Percentiles rank a stretch among this genome's conserved stretches.
phyloP scores from a whole-genome alignment of 2,329 filamentous ascomycete species.

The Scolecobasidium constrictum region DNA sequence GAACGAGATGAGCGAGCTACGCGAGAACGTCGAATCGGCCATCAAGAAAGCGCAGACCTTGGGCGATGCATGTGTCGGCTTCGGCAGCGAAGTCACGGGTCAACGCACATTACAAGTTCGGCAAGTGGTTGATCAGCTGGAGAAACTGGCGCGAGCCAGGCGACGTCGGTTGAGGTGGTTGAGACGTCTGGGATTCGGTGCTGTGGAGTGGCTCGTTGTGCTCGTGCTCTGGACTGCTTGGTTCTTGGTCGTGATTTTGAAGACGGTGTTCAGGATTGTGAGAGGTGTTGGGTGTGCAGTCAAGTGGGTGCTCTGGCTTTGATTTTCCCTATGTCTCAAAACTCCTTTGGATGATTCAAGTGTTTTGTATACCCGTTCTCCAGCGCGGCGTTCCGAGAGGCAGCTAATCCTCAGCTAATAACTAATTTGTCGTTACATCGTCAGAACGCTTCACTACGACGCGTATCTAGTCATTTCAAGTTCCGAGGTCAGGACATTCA shows the following conservation, averaged over 20 bases:
- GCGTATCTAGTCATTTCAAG: too few relatives aligned
- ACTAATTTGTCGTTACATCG: too few relatives aligned
- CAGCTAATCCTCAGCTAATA: too few relatives aligned
- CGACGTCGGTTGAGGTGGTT: conserved; percentile 65
- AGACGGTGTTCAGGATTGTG: conserved; percentile 52
- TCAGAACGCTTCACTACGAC: too few relatives aligned
- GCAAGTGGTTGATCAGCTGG: conserved; percentile 65
- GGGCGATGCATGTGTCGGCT: conserved; percentile 69
- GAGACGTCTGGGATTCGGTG: conserved; percentile 64
- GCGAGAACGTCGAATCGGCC: not conserved
- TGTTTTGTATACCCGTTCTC: too few relatives aligned
- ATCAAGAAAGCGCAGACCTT: conserved; percentile 1
- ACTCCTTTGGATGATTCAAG: too few relatives aligned
- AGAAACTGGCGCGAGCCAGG: conserved; percentile 57
- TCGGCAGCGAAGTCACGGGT: conserved; percentile 64
- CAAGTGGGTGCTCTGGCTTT: conserved; percentile 76
- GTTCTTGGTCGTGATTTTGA: conserved; percentile 71
- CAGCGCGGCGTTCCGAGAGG: too few relatives aligned
- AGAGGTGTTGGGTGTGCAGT: conserved; percentile 48
- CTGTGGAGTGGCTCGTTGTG: conserved; percentile 79
- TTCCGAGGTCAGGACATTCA: too few relatives aligned
- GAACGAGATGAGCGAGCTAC: conserved; percentile 23
- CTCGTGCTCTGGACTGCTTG: conserved; percentile 92
- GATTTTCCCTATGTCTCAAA: not conserved
- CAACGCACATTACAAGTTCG: conserved; percentile 73